Percentiles rank a stretch among this genome's conserved stretches.
Conservation (phyloP, 2,329 filamentous ascomycete genomes). For the Colletotrichum sp. region DNA sequence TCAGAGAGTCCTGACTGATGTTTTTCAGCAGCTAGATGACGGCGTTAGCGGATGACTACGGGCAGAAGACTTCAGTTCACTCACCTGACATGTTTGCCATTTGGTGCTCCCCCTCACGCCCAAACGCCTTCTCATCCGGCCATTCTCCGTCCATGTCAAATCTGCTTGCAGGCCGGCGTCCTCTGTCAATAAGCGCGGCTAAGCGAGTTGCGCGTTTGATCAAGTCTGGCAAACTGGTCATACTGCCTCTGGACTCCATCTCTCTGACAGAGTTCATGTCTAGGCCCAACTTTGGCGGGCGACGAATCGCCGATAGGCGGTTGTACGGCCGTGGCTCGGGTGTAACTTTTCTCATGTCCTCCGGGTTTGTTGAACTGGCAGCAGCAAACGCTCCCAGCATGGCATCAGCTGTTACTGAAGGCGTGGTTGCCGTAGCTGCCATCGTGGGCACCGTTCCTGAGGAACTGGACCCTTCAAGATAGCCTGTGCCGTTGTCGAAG, state of each 20-base stretch:
- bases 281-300: constrained; percentile 68
- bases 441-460: constrained; percentile 44
- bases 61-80: not conserved
- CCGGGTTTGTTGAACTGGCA: constrained; percentile 49
- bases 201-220: constrained; percentile 87
- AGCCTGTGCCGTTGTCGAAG: constrained; percentile 50
- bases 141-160: constrained; percentile 57
- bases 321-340: constrained; percentile 40
- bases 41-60: constrained; percentile 19
- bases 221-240: constrained; percentile 90
- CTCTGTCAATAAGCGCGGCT: constrained; percentile 86
- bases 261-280: constrained; percentile 83
- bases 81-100: constrained; percentile 38
- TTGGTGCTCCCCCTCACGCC: constrained; percentile 42
- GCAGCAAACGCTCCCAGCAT: constrained; percentile 57
- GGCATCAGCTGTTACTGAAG: constrained; percentile 44
- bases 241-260: constrained; percentile 83
- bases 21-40: constrained; percentile 42
- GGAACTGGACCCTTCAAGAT: constrained; percentile 50
- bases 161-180: constrained; percentile 67
- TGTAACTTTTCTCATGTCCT: constrained; percentile 30
- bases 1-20: constrained; percentile 63
- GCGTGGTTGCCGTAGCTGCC: constrained; percentile 24
- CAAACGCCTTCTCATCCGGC: constrained; percentile 46
- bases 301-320: constrained; percentile 59